Percentiles rank a stretch among this genome's conserved stretches.
Evolutionary conservation across 2,329 filamentous ascomycete species (phyloP).

Genomic region (Diaporthe helianthi): DNA sequence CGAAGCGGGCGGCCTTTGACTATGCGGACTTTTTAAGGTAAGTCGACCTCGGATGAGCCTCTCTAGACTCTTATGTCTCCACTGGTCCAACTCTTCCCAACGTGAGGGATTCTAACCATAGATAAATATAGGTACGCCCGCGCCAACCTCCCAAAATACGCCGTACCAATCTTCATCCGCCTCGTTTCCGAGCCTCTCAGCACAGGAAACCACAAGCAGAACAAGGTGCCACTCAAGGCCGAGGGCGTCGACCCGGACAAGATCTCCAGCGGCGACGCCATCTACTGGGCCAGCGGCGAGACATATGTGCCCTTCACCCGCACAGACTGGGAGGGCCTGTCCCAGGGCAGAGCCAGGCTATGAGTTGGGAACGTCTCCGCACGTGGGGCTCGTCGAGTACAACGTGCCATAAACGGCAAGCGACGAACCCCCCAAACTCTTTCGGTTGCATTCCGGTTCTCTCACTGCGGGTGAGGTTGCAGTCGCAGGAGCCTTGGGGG

Average conservation of each 20-base stretch:
- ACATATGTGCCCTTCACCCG: slow-evolving; percentile 66
- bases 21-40: slow-evolving; percentile 64
- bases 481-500: not conserved
- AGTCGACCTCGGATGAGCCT: slow-evolving; percentile 29
- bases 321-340: slow-evolving; percentile 61
- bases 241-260: slow-evolving; percentile 69
- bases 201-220: slow-evolving; percentile 82
- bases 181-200: slow-evolving; percentile 64
- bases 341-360: slow-evolving; percentile 41
- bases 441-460: not conserved
- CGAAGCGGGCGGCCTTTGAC: slow-evolving; percentile 58
- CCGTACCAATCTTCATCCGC: slow-evolving; percentile 76
- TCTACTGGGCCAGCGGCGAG: slow-evolving; percentile 64
- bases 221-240: slow-evolving; percentile 73
- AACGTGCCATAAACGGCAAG: not conserved
- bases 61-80: too few species aligned
- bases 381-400: too few species aligned
- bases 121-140: slow-evolving; percentile 54
- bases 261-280: slow-evolving; percentile 48
- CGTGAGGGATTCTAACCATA: not conserved
- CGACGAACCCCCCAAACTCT: not conserved
- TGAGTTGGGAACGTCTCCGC: slow-evolving; percentile 21
- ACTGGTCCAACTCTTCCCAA: too few species aligned
- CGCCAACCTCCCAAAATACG: slow-evolving; percentile 71
- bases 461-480: not conserved